These are phyloP conservation scores for Pseudovirgaria hyperparasitica DNA, from an alignment of 2,329 filamentous ascomycete genomes.

Conservation along the genomic window DNA sequence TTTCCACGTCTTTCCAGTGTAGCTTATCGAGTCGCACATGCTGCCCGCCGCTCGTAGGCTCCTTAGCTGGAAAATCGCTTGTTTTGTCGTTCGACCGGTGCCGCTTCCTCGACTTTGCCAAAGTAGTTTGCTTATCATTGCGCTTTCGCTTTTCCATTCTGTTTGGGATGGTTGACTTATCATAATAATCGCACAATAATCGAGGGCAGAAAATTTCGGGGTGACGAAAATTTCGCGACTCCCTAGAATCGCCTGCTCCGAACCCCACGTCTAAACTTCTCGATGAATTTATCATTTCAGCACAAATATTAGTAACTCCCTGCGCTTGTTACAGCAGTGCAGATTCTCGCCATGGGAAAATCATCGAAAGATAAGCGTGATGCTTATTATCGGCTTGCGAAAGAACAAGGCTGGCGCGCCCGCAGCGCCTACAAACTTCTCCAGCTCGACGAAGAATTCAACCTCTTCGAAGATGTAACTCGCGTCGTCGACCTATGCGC, in stretches of 20 bases:
- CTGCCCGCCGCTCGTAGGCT: slow-evolving; percentile 9
- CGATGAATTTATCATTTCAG: not conserved
- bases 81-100: no score
- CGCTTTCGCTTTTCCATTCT: slow-evolving; percentile 32
- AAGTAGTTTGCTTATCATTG: slow-evolving; percentile 26
- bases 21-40: slow-evolving; percentile 38
- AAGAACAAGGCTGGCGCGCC: slow-evolving; percentile 97
- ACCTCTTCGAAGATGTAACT: slow-evolving; percentile 80
- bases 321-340: no score
- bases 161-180: no score
- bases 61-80: no score
- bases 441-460: slow-evolving; percentile 92
- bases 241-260: no score
- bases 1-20: slow-evolving; percentile 49
- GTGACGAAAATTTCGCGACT: no score
- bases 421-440: slow-evolving; percentile 94
- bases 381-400: slow-evolving; percentile 92
- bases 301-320: no score
- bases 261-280: not conserved
- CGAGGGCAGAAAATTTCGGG: no score
- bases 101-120: slow-evolving; percentile 4
- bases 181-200: no score
- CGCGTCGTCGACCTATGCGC: slow-evolving; percentile 93
- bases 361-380: slow-evolving; percentile 98
- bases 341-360: no score